phyloP scores from a whole-genome alignment of 768 basidiomycete genomes.

The Pluteus cervinus region DNA sequence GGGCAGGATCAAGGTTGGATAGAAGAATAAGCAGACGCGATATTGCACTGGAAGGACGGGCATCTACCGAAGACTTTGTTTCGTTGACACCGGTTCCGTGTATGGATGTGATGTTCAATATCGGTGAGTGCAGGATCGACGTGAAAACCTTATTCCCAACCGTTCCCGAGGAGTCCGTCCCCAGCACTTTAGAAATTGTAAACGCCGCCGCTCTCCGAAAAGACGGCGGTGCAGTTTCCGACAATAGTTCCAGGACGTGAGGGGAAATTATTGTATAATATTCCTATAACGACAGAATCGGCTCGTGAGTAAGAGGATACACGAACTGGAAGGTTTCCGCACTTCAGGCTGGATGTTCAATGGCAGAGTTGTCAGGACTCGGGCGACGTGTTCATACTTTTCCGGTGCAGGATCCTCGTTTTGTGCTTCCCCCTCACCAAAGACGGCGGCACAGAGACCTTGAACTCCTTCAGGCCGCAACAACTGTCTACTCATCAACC shows the following conservation, averaged over 20 bases:
- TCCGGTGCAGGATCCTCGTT: conserved; percentile 52
- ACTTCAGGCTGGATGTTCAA: conserved; percentile 50
- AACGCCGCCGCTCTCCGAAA: conserved; percentile 64
- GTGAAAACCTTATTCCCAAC: no score
- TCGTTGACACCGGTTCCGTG: conserved; percentile 1
- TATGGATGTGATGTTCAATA: not conserved
- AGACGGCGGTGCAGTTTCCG: conserved; percentile 31
- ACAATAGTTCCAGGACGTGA: conserved; percentile 45
- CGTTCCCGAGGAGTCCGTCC: conserved; percentile 25
- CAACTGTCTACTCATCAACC: conserved; percentile 66
- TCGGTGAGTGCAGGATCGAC: not conserved
- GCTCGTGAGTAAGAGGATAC: not conserved
- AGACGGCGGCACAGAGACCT: conserved; percentile 63
- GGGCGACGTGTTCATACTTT: conserved; percentile 69
- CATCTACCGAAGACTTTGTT: conserved; percentile 4
- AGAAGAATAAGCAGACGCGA: conserved; percentile 49
- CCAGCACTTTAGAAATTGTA: conserved; percentile 59
- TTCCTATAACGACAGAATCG: conserved; percentile 32
- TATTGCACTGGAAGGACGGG: conserved; percentile 36
- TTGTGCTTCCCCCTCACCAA: conserved; percentile 51
- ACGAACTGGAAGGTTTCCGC: conserved; percentile 13
- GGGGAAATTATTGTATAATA: conserved; percentile 56
- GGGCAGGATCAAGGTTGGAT: conserved; percentile 76
- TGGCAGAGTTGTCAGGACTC: conserved; percentile 60
- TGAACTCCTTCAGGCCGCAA: conserved; percentile 64